These are phyloP conservation scores for Canavalia gladiata DNA, from an alignment of 306 rosid genomes.

Conservation along the genomic window DNA sequence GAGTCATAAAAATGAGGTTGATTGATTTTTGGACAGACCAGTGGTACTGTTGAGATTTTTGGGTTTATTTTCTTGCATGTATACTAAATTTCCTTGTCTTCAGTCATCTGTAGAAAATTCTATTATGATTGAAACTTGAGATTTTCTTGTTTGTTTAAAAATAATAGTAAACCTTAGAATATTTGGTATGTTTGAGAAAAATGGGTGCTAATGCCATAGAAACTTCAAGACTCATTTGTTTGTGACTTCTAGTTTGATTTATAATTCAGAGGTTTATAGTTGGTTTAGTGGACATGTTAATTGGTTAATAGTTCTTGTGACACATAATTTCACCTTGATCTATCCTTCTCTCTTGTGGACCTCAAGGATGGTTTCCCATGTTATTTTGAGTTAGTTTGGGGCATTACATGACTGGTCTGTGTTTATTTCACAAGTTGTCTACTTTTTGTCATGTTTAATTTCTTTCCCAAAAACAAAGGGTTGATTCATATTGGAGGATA, in stretches of 20 bases:
- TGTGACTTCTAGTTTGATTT: neutral
- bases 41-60: neutral
- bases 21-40: neutral
- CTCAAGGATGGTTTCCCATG: neutral
- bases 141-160: neutral
- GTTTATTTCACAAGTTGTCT: neutral
- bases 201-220: neutral
- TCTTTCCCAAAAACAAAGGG: neutral
- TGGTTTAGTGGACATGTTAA: neutral
- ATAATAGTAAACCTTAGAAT: neutral
- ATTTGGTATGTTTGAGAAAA: neutral
- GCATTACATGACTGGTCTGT: neutral
- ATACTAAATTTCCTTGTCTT: neutral
- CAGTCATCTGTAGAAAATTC: neutral
- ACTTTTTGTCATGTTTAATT: conserved; percentile 3
- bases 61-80: neutral
- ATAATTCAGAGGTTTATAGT: neutral
- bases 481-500: neutral
- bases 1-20: neutral
- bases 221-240: neutral
- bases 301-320: neutral
- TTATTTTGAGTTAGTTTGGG: conserved; percentile 5
- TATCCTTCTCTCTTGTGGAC: neutral
- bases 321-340: neutral
- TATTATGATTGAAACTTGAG: neutral